These are phyloP conservation scores for Hypoxylon perforatum DNA, from an alignment of 495 filamentous ascomycete genomes.

Conservation along the genomic window DNA sequence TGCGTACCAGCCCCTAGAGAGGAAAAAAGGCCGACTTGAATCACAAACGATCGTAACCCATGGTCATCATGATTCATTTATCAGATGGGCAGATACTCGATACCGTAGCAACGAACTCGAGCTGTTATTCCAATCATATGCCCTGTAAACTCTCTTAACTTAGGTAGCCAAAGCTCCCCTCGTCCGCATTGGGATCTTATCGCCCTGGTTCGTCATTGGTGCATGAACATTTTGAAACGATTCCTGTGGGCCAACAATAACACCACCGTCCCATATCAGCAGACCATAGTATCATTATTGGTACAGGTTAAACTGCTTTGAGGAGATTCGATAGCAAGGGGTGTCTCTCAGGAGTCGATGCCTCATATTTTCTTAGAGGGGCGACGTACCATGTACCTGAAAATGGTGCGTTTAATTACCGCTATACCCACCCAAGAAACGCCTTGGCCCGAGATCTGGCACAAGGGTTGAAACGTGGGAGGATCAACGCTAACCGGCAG, in stretches of 20 bases:
- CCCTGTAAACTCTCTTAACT: too few relatives aligned
- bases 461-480: conserved; percentile 42
- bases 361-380: conserved; percentile 1
- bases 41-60: too few relatives aligned
- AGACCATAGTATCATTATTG: conserved; percentile 32
- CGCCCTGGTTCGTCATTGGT: conserved; percentile 22
- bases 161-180: background rate
- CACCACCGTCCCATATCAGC: conserved; percentile 34
- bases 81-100: too few relatives aligned
- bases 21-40: too few relatives aligned
- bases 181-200: conserved; percentile 10
- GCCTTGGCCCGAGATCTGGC: conserved; percentile 44
- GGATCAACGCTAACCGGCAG: conserved; percentile 40
- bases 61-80: too few relatives aligned
- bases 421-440: conserved; percentile 34
- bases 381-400: too few relatives aligned
- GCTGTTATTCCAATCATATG: too few relatives aligned
- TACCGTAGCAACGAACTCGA: too few relatives aligned
- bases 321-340: conserved; percentile 14
- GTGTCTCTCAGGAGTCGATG: conserved; percentile 2
- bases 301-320: conserved; percentile 2
- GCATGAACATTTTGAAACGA: conserved; percentile 31
- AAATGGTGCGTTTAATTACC: conserved; percentile 35
- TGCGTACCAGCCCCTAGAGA: too few relatives aligned
- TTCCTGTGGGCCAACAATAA: conserved; percentile 8